Percentiles rank a stretch among this genome's conserved stretches.
These are phyloP conservation scores for Erysimum pusillum DNA, from an alignment of 441 rosid genomes.

Conservation along the genomic window DNA sequence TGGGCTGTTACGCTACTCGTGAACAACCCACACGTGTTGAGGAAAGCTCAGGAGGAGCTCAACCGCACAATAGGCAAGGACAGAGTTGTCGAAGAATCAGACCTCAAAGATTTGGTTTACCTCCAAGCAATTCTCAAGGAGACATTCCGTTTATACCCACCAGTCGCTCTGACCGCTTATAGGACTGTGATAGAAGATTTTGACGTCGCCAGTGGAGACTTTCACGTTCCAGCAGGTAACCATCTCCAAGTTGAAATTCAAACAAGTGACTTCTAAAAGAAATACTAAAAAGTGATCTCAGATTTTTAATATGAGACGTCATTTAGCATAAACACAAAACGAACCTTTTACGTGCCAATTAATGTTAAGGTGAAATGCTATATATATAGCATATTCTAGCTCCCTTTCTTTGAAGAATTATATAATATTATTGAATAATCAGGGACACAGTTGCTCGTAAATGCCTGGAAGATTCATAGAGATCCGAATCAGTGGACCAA, in stretches of 20 bases:
- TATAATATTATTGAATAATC: background rate
- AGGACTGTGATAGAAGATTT: slow-evolving; percentile 46
- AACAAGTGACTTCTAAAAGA: background rate
- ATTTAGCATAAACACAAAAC: too few relatives aligned
- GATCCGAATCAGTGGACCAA: slow-evolving; percentile 47
- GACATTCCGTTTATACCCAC: slow-evolving; percentile 45
- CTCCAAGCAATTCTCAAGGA: slow-evolving; percentile 48
- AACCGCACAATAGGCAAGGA: too few relatives aligned
- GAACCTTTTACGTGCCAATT: too few relatives aligned
- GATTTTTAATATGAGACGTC: too few relatives aligned
- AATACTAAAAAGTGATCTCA: slow-evolving; percentile 4
- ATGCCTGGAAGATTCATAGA: slow-evolving; percentile 53
- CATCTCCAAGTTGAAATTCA: background rate
- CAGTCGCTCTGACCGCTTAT: slow-evolving; percentile 33
- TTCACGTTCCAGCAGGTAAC: slow-evolving; percentile 43
- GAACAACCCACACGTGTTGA: too few relatives aligned
- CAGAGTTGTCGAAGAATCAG: too few relatives aligned
- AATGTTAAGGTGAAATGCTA: too few relatives aligned
- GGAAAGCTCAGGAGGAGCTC: too few relatives aligned
- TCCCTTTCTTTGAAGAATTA: background rate
- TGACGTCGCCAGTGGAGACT: slow-evolving; percentile 43
- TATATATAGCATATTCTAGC: background rate
- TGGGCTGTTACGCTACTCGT: too few relatives aligned
- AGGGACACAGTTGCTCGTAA: slow-evolving; percentile 48
- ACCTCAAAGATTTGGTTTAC: slow-evolving; percentile 32